Evolutionary conservation across 2,329 filamentous ascomycete genomes (phyloP), one percentile per base, ranked within the genome.

Genomic region (Trichoderma gracile): DNA sequence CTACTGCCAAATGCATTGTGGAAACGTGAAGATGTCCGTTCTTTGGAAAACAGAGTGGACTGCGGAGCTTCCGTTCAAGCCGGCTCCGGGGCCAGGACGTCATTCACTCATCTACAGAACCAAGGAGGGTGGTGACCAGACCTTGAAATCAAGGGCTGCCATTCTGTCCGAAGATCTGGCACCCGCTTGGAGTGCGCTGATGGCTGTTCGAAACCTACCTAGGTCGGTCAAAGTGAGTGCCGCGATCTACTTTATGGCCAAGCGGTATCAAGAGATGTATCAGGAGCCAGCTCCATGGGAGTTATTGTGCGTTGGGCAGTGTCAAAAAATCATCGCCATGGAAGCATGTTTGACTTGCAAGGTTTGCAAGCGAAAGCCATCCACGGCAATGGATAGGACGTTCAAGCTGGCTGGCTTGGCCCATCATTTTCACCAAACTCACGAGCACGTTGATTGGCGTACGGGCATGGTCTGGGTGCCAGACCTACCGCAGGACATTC

Each of bases 1-100:
- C 74, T 94, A 88, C 72, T 90, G 90, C 64, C 90, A 90, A 46
- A 95, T 94, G 74, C 92, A 95, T 73, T 93, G 90, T 49, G 86
- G 75, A 15, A 85, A 94, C 73, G 75, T 84, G 63, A 91, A 90
- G 55, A 79, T 90, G 53, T 86, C 93, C 49, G 89, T 94, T 17
- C 82, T 89, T 71, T 96, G 91, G 92, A 86, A 88, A 73, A 85
- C 90, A 3, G 89, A 92, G 73, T 96, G 91, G 92, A 91, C 91
- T 47, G 84, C 87, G 68, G 79, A 85, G 33, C 84, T 89, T n/a
- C 90, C 90, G 0, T 94, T 94, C 74, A 82, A 86, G 68, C 82
- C 85, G 21, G 33, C 53, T 42, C 43, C 27, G 30, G 30, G 5
- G 9, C 10, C 38, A 42, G 33, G 14, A 38, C 10, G 10, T 14